Evolutionary conservation across 345 rosid genomes (phyloP).

Genomic region (Hypericum perforatum): DNA sequence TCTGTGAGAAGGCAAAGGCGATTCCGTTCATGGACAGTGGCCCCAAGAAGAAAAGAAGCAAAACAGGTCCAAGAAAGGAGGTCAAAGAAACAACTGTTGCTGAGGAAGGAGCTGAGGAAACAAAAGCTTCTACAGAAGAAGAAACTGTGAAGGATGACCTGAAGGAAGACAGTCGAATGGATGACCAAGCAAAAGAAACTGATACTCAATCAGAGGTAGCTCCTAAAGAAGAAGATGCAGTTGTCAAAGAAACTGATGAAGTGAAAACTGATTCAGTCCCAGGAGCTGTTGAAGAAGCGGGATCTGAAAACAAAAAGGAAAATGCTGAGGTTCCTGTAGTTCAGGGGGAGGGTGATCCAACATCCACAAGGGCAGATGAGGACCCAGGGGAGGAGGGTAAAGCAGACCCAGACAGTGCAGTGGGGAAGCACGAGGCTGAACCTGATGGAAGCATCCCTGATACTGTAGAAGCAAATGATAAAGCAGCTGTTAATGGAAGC

Average conservation of each 20-base stretch:
- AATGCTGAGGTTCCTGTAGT: slow-evolving; percentile 11
- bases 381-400: slow-evolving; percentile 17
- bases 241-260: slow-evolving; percentile 17
- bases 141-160: slow-evolving; percentile 16
- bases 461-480: slow-evolving; percentile 16
- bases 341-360: slow-evolving; percentile 19
- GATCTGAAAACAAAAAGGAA: slow-evolving; percentile 9
- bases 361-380: slow-evolving; percentile 15
- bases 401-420: slow-evolving; percentile 9
- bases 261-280: slow-evolving; percentile 16
- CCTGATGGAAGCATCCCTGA: slow-evolving; percentile 11
- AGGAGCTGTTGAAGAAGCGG: slow-evolving; percentile 13
- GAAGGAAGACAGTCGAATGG: slow-evolving; percentile 16
- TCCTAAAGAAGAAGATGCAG: slow-evolving; percentile 15
- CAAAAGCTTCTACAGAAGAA: slow-evolving; percentile 29
- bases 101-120: slow-evolving; percentile 14
- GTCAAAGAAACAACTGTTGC: slow-evolving; percentile 16
- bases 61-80: slow-evolving; percentile 45
- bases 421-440: slow-evolving; percentile 13
- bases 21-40: slow-evolving; percentile 59
- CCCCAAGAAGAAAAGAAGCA: slow-evolving; percentile 54
- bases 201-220: slow-evolving; percentile 13
- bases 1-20: slow-evolving; percentile 61
- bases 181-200: slow-evolving; percentile 5
- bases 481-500: slow-evolving; percentile 12